These are phyloP conservation scores for Vigna reflexopilosa DNA, from an alignment of 306 rosid genomes.

Conservation along the genomic window DNA sequence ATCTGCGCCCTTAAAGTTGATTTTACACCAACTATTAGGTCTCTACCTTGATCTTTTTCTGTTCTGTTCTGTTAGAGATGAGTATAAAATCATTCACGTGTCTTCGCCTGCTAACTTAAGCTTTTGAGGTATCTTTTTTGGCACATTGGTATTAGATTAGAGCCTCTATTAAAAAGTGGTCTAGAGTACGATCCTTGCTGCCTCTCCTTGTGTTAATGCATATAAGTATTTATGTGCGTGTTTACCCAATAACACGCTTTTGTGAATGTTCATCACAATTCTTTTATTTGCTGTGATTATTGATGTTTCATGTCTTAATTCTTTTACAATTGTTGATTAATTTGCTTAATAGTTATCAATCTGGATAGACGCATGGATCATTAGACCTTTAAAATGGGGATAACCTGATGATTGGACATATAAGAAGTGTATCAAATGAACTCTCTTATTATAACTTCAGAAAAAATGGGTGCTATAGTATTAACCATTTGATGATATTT, in stretches of 20 bases:
- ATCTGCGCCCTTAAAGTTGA: not conserved
- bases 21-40: not conserved
- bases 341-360: not conserved
- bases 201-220: not conserved
- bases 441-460: not conserved
- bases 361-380: not conserved
- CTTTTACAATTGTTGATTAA: not conserved
- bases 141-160: not conserved
- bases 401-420: not conserved
- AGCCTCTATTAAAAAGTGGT: not conserved
- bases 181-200: not conserved
- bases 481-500: not conserved
- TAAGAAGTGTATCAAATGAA: not conserved
- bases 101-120: not conserved
- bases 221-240: not conserved
- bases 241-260: not conserved
- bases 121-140: not conserved
- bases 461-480: not conserved
- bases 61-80: not conserved
- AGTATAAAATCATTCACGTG: not conserved
- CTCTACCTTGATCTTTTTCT: not conserved
- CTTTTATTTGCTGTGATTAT: not conserved
- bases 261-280: not conserved
- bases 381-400: not conserved
- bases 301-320: not conserved